Base-by-base conservation (phyloP, 1,139 yeast species). In the Saccharomyces pastorianus region DNA sequence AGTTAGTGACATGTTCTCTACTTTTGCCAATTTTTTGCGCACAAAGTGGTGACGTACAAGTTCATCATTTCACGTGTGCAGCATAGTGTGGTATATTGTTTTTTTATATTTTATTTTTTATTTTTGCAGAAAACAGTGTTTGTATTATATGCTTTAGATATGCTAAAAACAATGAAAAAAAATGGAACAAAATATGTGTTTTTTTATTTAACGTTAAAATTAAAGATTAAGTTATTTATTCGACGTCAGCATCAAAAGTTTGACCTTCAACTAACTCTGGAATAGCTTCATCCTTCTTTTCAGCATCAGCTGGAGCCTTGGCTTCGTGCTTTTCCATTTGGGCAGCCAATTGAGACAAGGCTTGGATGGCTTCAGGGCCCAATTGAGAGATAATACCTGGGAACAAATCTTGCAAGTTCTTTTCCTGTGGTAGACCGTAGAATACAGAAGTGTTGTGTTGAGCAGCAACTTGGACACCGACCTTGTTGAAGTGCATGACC, bases 251-350 rank as follows among this genome's bases (percentile, higher is more conserved):
- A 72, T 91, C 98, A 70, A 91, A 91, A 76, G 85, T 86, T 82
- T 91, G 96, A 69, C 95, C 96, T 72, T 88, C 96, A 69, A 88
- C 95, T 73, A 93, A 84, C 66, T 89, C 96, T 68, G 99, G 99
- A 69, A 93, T 89, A 70, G 84, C 88, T 65, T 82, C 88, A 58
- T 80, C 73, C 56, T 66, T 64, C 50, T 60, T 59, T 57, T 69
- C 74, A 55, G 65, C 71, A 55, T 62, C 68, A 50, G 60, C 72
- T 50, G 61, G 58, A 17, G 59, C 63, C 32, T 67, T 61, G 60
- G 72, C 81, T 50, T 72, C 88, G 56, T 74, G 79, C 57, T 74
- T 73, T 78, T 87, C 91, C 75, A 88, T 78, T 74, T 88, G 91
- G 75, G 88, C 90, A 61, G 97, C 96, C 74, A 93, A 81, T 77